Evolutionary conservation across 1,284 basidiomycete species (phyloP), one percentile per base, ranked within the genome.

Genomic region (Rhodotorula sp.): DNA sequence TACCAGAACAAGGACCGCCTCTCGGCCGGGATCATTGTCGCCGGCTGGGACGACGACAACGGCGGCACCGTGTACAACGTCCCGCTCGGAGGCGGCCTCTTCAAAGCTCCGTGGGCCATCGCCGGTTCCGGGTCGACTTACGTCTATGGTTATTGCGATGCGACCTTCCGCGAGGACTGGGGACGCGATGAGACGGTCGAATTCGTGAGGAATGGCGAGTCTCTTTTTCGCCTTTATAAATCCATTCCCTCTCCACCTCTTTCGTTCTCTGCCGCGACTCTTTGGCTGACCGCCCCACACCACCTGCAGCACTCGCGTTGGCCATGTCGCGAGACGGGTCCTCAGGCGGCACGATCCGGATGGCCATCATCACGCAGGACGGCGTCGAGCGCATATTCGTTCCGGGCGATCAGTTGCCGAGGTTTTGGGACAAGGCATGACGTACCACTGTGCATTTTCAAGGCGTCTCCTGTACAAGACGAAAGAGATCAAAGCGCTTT

Each of bases 311-410:
- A 5, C 87, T 99, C 65, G 84, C 93, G 14, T 86, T 99, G 62
- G 97, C 97, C 3, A 99, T 99, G 97, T 88, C 93, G 60, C 88
- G 97, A 82, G 97, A 99, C 82, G 97, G 97, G 21, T 97, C 93
- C 0, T 98, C 95, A 48, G 97, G 97, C 73, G 97, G 97, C 81
- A 92, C 93, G 62, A 96, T 99, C 78, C 90, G 97, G 64, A 92
- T 99, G 91, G 93, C 91, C 76, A 91, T 98, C 64, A 97, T 99
- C 81, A 95, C 91, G 21, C 89, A 97, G 81, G 91, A 90, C 65
- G 89, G 89, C 43, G 94, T 97, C 21, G 92, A 98, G 84, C 85
- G 97, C 71, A 81, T 93, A 77, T 99, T 99, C 81, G 87, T 99
- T 16, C 93, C 97, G n/a, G 97, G 97, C 2, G 87, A 96, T 80